Evolutionary conservation across 164 flowering plant species (phyloP).

Genomic region (Vitis vinifera): DNA sequence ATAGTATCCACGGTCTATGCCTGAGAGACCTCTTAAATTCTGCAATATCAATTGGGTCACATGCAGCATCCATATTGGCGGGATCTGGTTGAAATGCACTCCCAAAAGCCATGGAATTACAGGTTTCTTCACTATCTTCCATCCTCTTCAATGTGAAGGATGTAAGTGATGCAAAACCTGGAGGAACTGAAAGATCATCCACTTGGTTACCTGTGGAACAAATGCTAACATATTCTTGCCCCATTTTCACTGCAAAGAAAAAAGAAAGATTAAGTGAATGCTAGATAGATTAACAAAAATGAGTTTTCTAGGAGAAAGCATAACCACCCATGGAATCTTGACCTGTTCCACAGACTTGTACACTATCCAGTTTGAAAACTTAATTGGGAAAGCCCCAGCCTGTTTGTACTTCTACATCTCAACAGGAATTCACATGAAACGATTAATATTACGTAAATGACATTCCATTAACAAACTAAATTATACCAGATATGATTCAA

Average conservation of each 20-base stretch:
- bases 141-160: conserved; percentile 54
- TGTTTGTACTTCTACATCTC: too few relatives aligned
- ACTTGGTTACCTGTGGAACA: conserved; percentile 10
- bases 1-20: conserved; percentile 54
- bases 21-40: conserved; percentile 36
- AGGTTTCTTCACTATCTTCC: conserved; percentile 18
- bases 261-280: conserved; percentile 1
- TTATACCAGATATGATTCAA: too few relatives aligned
- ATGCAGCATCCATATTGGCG: conserved; percentile 10
- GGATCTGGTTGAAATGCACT: conserved; percentile 23
- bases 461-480: too few relatives aligned
- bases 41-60: conserved; percentile 21
- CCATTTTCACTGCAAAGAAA: conserved; percentile 32
- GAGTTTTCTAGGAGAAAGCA: too few relatives aligned
- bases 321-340: too few relatives aligned
- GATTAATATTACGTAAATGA: too few relatives aligned
- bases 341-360: too few relatives aligned
- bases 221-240: conserved; percentile 16
- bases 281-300: neutral
- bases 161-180: conserved; percentile 61
- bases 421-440: too few relatives aligned
- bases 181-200: conserved; percentile 38
- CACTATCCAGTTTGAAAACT: too few relatives aligned
- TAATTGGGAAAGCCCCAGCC: too few relatives aligned
- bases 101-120: conserved; percentile 14